A percentile compares a stretch with the other conserved stretches of the same genome.
Evolutionary conservation across 1,139 yeast species (phyloP).

Genomic region (Taphrina wiesneri): DNA sequence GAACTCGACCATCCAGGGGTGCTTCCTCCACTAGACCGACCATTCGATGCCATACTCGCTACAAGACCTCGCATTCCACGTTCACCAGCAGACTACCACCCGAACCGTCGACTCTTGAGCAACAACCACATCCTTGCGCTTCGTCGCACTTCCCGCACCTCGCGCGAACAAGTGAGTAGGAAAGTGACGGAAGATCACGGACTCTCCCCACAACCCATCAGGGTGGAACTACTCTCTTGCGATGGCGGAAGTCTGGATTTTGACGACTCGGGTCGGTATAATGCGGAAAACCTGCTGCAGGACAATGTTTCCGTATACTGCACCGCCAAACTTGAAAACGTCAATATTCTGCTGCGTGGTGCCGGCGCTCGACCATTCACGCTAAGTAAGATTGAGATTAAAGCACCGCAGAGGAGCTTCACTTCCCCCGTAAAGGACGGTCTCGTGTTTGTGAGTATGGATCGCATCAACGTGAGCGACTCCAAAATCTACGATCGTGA

Average conservation of each 20-base stretch:
- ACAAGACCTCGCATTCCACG: not conserved
- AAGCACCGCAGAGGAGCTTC: conserved; percentile 40
- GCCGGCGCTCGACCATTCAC: conserved; percentile 38
- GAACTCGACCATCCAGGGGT: conserved; percentile 11
- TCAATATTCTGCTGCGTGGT: conserved; percentile 22
- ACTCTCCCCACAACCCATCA: conserved; percentile 8
- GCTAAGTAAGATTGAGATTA: conserved; percentile 38
- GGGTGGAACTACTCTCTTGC: conserved; percentile 26
- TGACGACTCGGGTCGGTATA: conserved; percentile 27
- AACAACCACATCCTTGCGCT: not conserved
- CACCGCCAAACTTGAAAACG: conserved; percentile 30
- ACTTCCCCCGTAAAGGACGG: conserved; percentile 41
- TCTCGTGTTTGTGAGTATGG: conserved; percentile 39
- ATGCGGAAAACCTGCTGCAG: conserved; percentile 25
- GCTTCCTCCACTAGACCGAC: conserved; percentile 20
- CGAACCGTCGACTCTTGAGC: conserved; percentile 1
- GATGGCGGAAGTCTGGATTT: conserved; percentile 32
- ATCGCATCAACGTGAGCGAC: conserved; percentile 9
- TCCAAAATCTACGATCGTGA: conserved; percentile 15
- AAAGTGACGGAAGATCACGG: conserved; percentile 7
- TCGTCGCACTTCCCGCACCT: not conserved
- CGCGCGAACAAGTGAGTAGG: not conserved
- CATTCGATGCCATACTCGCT: conserved; percentile 9
- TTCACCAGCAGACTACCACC: not conserved
- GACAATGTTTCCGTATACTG: conserved; percentile 29